Conservation (phyloP, 805 yeast species). For the Metschnikowia cubensis region DNA sequence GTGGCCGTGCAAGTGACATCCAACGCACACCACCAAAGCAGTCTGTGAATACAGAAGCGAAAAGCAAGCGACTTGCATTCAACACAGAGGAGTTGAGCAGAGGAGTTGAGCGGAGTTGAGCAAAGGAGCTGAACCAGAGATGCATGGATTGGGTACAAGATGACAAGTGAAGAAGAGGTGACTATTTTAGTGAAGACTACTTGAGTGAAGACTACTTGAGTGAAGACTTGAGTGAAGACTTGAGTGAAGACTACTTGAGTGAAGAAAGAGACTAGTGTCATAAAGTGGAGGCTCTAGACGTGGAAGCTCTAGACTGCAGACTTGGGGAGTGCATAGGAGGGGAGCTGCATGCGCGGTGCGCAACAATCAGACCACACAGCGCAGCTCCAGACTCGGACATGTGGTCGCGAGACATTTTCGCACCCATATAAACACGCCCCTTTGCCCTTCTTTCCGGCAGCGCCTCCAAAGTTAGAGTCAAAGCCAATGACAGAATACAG, state of each 20-base stretch:
- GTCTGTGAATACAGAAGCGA: neutral
- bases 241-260: too few species aligned
- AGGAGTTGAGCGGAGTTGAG: neutral
- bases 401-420: neutral
- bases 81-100: too few species aligned
- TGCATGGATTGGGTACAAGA: too few species aligned
- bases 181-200: too few species aligned
- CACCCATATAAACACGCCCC: constrained; percentile 3
- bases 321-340: too few species aligned
- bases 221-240: too few species aligned
- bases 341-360: neutral
- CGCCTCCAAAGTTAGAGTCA: neutral
- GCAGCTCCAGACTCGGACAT: constrained; percentile 4
- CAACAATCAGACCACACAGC: constrained; percentile 5
- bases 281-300: too few species aligned
- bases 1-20: constrained; percentile 36
- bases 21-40: constrained; percentile 15
- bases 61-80: too few species aligned
- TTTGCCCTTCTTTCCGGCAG: neutral
- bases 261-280: too few species aligned
- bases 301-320: too few species aligned
- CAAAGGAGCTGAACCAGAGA: neutral
- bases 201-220: too few species aligned
- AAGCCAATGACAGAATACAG: neutral
- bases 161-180: too few species aligned